These are phyloP conservation scores for Alternaria sp. DNA, from an alignment of 2,329 filamentous ascomycete species.

Conservation along the genomic window DNA sequence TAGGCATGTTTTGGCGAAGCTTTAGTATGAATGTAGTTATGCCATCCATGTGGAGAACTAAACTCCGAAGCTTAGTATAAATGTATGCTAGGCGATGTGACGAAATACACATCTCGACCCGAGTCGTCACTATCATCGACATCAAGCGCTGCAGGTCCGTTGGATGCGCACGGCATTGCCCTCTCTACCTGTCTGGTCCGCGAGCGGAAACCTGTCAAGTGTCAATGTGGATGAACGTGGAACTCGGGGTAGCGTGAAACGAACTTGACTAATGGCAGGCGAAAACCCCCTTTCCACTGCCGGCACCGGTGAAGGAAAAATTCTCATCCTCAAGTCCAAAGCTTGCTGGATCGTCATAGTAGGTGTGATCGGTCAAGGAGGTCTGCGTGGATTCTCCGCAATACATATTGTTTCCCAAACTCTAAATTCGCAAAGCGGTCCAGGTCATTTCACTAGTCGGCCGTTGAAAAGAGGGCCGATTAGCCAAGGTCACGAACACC, in stretches of 20 bases:
- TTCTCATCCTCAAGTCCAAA: not conserved
- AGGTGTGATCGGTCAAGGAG: not conserved
- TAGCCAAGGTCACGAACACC: not conserved
- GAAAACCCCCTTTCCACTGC: slow-evolving; percentile 2
- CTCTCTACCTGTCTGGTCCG: not conserved
- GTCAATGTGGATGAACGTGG: slow-evolving; percentile 2
- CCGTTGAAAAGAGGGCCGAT: slow-evolving; percentile 12
- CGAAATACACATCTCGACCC: not conserved
- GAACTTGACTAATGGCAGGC: not conserved
- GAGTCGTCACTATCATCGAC: not conserved
- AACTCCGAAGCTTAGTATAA: slow-evolving; percentile 10
- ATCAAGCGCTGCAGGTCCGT: not conserved
- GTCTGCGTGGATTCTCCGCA: not conserved
- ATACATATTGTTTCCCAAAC: not conserved
- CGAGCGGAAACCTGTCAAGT: slow-evolving; percentile 13
- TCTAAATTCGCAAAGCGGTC: not conserved
- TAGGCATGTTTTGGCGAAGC: slow-evolving; percentile 36
- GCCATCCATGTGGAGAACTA: not conserved
- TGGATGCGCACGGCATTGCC: not conserved
- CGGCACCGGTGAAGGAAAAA: not conserved
- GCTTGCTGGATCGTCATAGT: slow-evolving; percentile 1
- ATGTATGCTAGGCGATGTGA: not conserved
- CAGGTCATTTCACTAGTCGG: slow-evolving; percentile 6
- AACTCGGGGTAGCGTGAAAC: slow-evolving; percentile 18
- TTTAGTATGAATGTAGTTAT: slow-evolving; percentile 19